These are phyloP conservation scores for Aspergillus panamensis DNA, from an alignment of 495 filamentous ascomycete genomes.

Conservation along the genomic window DNA sequence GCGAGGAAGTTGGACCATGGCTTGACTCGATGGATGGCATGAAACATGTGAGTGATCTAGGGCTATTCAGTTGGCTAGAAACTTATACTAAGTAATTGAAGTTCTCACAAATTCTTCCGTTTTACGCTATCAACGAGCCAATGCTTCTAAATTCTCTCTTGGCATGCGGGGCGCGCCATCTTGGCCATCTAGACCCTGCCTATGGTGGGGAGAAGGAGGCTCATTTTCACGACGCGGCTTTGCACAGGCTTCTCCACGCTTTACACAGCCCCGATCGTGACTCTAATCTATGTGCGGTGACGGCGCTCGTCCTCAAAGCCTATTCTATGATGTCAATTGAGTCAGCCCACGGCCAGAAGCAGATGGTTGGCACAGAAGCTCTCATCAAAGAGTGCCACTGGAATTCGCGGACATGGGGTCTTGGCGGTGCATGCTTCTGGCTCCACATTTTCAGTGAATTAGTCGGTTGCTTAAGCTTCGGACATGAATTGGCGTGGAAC, in stretches of 20 bases:
- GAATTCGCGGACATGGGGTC: conserved; percentile 73
- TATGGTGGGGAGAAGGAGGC: conserved; percentile 74
- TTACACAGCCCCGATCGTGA: conserved; percentile 81
- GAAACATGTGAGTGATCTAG: conserved; percentile 63
- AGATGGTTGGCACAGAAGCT: conserved; percentile 81
- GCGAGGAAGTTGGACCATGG: conserved; percentile 87
- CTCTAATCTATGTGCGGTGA: conserved; percentile 81
- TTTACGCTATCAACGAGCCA: conserved; percentile 74
- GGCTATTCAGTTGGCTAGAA: background rate
- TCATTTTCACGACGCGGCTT: conserved; percentile 80
- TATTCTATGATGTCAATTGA: conserved; percentile 88
- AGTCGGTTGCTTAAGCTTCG: conserved; percentile 79
- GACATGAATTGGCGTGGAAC: conserved; percentile 86
- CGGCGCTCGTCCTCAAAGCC: conserved; percentile 82
- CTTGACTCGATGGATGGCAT: conserved; percentile 88
- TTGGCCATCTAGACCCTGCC: conserved; percentile 64
- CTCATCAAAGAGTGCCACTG: conserved; percentile 89
- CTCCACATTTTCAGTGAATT: conserved; percentile 88
- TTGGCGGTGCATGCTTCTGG: conserved; percentile 93
- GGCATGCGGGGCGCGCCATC: conserved; percentile 82
- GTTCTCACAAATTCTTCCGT: conserved; percentile 80
- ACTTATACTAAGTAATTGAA: conserved; percentile 28
- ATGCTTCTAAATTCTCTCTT: conserved; percentile 91
- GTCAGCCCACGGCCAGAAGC: conserved; percentile 67
- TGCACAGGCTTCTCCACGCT: conserved; percentile 63